Base-by-base conservation (phyloP, 2,329 filamentous ascomycete species). In the Eurotiales sp. region DNA sequence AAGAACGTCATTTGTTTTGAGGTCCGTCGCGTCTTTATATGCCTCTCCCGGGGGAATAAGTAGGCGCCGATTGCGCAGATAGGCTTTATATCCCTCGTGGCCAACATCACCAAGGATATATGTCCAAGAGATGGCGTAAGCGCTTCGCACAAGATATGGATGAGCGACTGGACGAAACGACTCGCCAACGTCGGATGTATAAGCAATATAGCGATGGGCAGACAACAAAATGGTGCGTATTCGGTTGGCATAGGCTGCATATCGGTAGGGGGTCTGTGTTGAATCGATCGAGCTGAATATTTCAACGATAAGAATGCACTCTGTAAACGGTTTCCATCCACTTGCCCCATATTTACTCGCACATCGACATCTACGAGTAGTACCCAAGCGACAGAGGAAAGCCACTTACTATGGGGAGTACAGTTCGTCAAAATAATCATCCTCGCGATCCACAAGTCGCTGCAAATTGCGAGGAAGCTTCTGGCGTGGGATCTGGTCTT, bases 101-200 rank as follows among this genome's bases (percentile, higher is more conserved):
- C 81, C 79, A 43, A 97, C 92, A 64, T 99, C 93, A 44, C 93
- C 92, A 12, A 90, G 71, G 19, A 99, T 81, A 64, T 99, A 99
- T 10, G 87, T 77, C 93, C 93, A 97, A 2, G 89, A 95, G 37
- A 99, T 77, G 44, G 83, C 92, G 65, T 99, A 99, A 5, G 93
- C 93, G 43, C 82, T 77, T 53, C 86, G 82, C 10, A 99, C 87
- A 3, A 95, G 73, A 62, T 79, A 84, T 0, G 90, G 92, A 66
- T 96, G 91, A 3, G 92, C 91, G 34, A 99, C 81, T 0, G 93
- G 93, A 2, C 93, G 84, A 72, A 99, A 99, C 0, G 88, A 95
- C 71, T 99, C 93, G 67, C 93, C 93, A 57, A 99, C 92, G 64
- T 97, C 92, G 17, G 86, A 91, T 0, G 93, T 97, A 69, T 99